Evolutionary conservation across 495 filamentous ascomycete genomes (phyloP).

Genomic region (Tuber aestivum): DNA sequence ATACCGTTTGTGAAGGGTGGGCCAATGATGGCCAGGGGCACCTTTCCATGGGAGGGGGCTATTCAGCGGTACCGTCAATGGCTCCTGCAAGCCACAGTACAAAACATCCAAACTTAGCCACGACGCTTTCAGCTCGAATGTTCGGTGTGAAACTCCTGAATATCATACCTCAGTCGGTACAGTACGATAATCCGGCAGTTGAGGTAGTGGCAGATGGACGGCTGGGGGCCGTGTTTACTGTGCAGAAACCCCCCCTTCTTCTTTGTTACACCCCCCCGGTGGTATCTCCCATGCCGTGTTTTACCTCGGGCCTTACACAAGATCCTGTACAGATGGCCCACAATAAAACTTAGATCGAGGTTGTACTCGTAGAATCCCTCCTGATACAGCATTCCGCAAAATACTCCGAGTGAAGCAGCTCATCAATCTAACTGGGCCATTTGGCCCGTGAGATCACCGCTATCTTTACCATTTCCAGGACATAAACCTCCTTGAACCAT

Average conservation of each 20-base stretch:
- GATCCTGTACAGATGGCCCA: background rate
- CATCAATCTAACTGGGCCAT: background rate
- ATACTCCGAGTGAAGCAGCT: background rate
- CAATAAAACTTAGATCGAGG: background rate
- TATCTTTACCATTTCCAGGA: background rate
- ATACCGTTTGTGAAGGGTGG: background rate
- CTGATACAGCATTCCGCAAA: background rate
- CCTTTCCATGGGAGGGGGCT: background rate
- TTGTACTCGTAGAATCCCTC: background rate
- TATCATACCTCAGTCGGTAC: background rate
- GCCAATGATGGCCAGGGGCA: constrained; percentile 1
- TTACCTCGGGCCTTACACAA: background rate
- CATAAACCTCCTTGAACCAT: background rate
- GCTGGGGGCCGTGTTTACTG: too few species aligned
- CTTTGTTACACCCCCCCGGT: background rate
- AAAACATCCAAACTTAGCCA: background rate
- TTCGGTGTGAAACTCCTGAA: background rate
- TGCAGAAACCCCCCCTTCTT: too few species aligned
- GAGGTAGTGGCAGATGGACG: background rate
- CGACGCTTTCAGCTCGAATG: background rate
- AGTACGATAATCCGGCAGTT: background rate
- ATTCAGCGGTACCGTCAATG: background rate
- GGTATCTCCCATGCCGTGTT: background rate
- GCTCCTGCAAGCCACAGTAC: background rate
- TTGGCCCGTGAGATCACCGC: background rate